A percentile compares a stretch with the other conserved stretches of the same genome.
Conservation (phyloP, 805 yeast genomes). For the Candida khao-thaluensis region DNA sequence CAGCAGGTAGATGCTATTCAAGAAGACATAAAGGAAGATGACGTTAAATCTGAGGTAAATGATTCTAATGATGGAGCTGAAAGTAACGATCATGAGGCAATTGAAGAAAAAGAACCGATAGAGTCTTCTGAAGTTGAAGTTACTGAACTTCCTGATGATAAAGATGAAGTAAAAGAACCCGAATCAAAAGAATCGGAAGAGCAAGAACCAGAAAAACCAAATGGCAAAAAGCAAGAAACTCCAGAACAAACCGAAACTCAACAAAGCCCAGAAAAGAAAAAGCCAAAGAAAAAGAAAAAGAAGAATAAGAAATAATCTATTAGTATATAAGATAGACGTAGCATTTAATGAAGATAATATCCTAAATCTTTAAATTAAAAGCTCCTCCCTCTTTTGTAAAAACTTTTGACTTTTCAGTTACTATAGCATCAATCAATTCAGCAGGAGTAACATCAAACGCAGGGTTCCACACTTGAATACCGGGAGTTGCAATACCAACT, state of each 20-base stretch:
- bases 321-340: neutral
- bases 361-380: conserved; percentile 39
- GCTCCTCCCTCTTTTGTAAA: conserved; percentile 51
- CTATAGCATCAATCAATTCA: conserved; percentile 78
- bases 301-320: conserved; percentile 13
- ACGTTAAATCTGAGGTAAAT: no score
- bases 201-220: neutral
- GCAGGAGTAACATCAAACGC: conserved; percentile 93
- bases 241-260: neutral
- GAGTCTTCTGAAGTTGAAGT: no score
- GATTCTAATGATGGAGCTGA: no score
- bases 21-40: no score
- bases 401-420: conserved; percentile 68
- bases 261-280: neutral
- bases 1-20: no score
- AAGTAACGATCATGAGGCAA: no score
- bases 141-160: no score
- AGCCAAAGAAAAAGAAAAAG: conserved; percentile 14
- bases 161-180: no score
- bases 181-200: no score
- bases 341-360: no score
- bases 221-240: neutral
- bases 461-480: conserved; percentile 91
- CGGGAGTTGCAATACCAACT: conserved; percentile 82
- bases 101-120: no score